Percentiles rank a stretch among this genome's conserved stretches.
Conservation (phyloP, 768 basidiomycete genomes). For the Coprinopsis strossmayeri region DNA sequence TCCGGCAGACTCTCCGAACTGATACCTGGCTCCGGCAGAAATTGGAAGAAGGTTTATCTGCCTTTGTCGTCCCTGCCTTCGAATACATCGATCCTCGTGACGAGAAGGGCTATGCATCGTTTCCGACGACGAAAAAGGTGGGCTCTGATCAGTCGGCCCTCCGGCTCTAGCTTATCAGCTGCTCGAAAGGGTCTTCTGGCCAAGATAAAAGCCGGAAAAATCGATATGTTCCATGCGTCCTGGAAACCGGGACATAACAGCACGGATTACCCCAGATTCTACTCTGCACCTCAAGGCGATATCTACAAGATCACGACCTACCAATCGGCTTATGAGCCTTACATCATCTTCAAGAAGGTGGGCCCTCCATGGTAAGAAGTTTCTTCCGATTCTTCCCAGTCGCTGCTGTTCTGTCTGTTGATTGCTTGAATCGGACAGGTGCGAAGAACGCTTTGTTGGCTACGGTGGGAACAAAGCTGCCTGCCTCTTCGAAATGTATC, state of each 20-base stretch:
- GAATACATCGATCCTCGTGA: slow-evolving; percentile 66
- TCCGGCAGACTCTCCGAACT: slow-evolving; percentile 49
- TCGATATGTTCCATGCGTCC: slow-evolving; percentile 72
- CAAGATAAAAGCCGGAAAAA: slow-evolving; percentile 46
- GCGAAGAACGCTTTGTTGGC: slow-evolving; percentile 85
- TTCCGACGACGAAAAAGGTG: slow-evolving; percentile 69
- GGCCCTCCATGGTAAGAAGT: slow-evolving; percentile 61
- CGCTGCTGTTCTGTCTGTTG: slow-evolving; percentile 4
- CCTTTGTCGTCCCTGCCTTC: slow-evolving; percentile 81
- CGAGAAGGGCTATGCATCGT: slow-evolving; percentile 48
- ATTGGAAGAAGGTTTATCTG: slow-evolving; percentile 54
- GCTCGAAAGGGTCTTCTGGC: slow-evolving; percentile 49
- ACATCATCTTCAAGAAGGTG: slow-evolving; percentile 75
- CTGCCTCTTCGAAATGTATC: slow-evolving; percentile 86
- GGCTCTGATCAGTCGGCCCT: too few relatives aligned
- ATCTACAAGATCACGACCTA: slow-evolving; percentile 74
- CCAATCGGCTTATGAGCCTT: slow-evolving; percentile 84
- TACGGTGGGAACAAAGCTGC: slow-evolving; percentile 94
- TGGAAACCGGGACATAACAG: slow-evolving; percentile 80
- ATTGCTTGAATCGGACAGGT: slow-evolving; percentile 43
- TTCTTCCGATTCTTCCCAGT: neutral
- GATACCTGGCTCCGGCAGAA: slow-evolving; percentile 34
- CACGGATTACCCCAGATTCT: slow-evolving; percentile 70
- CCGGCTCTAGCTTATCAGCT: too few relatives aligned
- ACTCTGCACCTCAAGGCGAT: slow-evolving; percentile 51